Conservation (phyloP, 192 early-diverging fungal species). For the Gamsiella multidivaricata region DNA sequence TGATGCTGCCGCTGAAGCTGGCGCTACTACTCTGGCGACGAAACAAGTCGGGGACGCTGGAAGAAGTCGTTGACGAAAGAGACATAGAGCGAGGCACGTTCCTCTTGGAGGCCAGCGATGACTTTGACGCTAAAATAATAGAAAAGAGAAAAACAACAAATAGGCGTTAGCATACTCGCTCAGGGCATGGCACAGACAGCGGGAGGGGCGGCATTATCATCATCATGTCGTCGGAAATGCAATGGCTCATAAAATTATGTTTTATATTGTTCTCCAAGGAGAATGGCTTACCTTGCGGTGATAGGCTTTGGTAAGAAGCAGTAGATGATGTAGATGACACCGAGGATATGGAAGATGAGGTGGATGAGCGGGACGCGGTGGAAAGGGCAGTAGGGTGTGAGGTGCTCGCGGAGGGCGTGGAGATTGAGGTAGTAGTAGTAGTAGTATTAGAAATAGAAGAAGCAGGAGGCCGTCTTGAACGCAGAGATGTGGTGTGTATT, state of each 20-base stretch:
- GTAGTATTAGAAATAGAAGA: background rate
- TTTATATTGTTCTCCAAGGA: background rate
- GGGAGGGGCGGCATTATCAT: background rate
- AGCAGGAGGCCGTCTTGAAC: background rate
- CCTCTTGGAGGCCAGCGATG: conserved; percentile 20
- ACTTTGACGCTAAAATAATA: conserved; percentile 3
- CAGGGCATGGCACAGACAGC: no score
- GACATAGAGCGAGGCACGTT: conserved; percentile 21
- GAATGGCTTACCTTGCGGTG: background rate
- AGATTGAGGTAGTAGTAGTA: background rate
- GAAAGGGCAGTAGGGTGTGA: background rate
- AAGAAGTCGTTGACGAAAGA: conserved; percentile 13
- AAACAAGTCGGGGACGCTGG: conserved; percentile 25
- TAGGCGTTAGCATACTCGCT: background rate
- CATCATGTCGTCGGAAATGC: background rate
- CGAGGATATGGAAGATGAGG: conserved; percentile 4
- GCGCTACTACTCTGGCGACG: conserved; percentile 22
- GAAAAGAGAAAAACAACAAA: background rate
- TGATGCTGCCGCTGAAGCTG: background rate
- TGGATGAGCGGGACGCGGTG: background rate
- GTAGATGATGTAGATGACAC: background rate
- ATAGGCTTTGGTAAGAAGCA: background rate
- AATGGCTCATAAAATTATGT: background rate
- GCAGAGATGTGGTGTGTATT: background rate
- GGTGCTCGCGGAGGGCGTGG: background rate